Base-by-base conservation (phyloP, 1,284 basidiomycete species). In the Rhodotorula sp. region DNA sequence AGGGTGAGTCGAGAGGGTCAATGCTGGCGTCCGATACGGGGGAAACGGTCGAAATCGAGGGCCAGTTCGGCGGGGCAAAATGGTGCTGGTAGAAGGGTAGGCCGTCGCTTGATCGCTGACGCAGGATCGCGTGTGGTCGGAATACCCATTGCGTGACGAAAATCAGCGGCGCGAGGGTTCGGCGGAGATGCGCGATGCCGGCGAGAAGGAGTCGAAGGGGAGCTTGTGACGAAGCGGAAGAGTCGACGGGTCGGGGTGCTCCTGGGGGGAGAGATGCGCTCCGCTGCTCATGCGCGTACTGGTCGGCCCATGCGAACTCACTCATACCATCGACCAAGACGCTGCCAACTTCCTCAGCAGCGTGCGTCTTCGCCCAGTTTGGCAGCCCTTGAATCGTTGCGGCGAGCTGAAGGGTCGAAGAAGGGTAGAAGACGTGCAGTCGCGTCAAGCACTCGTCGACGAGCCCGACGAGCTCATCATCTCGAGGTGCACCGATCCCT, bases 261-360 rank as follows among this genome's bases (percentile, higher is more conserved):
- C 15, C 64, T 62, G 50, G 65, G 54, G 57, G 26, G 28, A 40
- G 0, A 8, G 53, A 16, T 8, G 44, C n/a, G 10, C 30, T 20
- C 24, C 61, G 71, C 64, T 53, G 71, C 77, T 57, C 64, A 67
- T 47, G 65, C 51, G 82, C 81, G 77, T 86, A 87, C 50, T 88
- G 86, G 78, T 92, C 89, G 15, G 83, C 74, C 89, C 90, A 91
- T 80, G 89, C 86, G 77, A 89, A 90, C 0, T 88, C 78, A 77
- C 87, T 88, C 66, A 91, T 80, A 11, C 89, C 89, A 79, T 92
- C 90, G 52, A 92, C 81, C 22, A 85, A 28, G 18, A 77, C 58
- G 55, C 61, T 56, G 9, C 59, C 64, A 13, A 67, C 26, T 30
- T 86, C 34, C 84, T 78, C 46, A 84, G 81, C 69, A 87, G 82